Percentiles rank a stretch among this genome's conserved stretches.
Conservation (phyloP, 2,329 filamentous ascomycete genomes). For the Arthrobotrys pseudoclavata region DNA sequence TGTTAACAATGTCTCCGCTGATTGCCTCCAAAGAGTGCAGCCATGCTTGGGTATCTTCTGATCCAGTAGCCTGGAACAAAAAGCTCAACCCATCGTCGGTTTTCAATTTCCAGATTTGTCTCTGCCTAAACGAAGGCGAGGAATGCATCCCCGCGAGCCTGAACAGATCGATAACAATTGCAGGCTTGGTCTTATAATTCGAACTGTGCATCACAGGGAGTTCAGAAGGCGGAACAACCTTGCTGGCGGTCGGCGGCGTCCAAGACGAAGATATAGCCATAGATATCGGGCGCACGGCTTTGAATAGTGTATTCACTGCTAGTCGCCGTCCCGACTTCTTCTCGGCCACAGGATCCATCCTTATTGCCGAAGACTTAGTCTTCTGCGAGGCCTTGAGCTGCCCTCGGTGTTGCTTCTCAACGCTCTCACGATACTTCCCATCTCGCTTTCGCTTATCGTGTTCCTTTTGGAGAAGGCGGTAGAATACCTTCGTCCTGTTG, state of each 20-base stretch:
- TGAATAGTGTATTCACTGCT: conserved; percentile 64
- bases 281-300: conserved; percentile 64
- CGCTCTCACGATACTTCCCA: conserved; percentile 63
- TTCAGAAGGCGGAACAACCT: conserved; percentile 62
- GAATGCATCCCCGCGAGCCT: conserved; percentile 61
- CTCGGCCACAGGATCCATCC: conserved; percentile 61
- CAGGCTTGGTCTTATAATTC: conserved; percentile 61
- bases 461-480: conserved; percentile 62
- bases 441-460: conserved; percentile 64
- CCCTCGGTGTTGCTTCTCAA: conserved; percentile 63
- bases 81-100: conserved; percentile 63
- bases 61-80: conserved; percentile 63
- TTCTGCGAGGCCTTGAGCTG: conserved; percentile 62
- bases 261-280: conserved; percentile 64
- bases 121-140: conserved; percentile 63
- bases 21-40: conserved; percentile 62
- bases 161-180: conserved; percentile 62
- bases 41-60: conserved; percentile 64
- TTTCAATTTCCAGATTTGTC: conserved; percentile 63
- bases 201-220: conserved; percentile 62
- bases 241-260: conserved; percentile 63
- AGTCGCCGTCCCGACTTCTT: conserved; percentile 63
- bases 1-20: conserved; percentile 62
- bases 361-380: conserved; percentile 62
- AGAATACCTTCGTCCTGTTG: conserved; percentile 63